These are phyloP conservation scores for Acrodontium crateriforme DNA, from an alignment of 2,329 filamentous ascomycete genomes.

Conservation along the genomic window DNA sequence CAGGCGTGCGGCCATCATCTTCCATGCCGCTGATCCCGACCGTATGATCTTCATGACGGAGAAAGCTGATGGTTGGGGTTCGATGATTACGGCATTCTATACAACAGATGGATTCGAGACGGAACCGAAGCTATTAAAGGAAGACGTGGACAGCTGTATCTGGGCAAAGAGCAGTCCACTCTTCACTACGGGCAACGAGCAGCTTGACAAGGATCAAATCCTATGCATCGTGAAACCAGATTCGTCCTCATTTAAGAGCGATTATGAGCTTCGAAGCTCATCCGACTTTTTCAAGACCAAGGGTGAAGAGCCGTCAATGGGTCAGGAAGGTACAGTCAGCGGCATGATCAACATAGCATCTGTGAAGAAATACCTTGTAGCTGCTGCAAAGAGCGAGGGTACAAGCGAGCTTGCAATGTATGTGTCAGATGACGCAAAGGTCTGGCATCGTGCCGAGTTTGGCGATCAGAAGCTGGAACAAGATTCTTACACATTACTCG, in stretches of 20 bases:
- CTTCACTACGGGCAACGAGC: constrained; percentile 56
- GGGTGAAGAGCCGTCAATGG: constrained; percentile 60
- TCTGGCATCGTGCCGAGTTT: constrained; percentile 89
- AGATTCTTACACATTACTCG: constrained; percentile 78
- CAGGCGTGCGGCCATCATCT: constrained; percentile 44
- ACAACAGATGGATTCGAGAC: constrained; percentile 75
- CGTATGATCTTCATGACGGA: constrained; percentile 78
- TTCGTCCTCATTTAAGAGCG: constrained; percentile 55
- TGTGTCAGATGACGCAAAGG: constrained; percentile 67
- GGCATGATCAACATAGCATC: constrained; percentile 71
- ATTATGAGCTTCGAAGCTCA: constrained; percentile 67
- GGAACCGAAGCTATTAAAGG: constrained; percentile 48
- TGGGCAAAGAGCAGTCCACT: constrained; percentile 70
- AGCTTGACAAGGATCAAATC: constrained; percentile 55
- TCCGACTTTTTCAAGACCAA: constrained; percentile 63
- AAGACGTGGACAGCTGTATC: constrained; percentile 60
- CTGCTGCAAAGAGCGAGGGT: constrained; percentile 62
- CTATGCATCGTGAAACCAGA: constrained; percentile 68
- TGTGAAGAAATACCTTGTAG: constrained; percentile 77
- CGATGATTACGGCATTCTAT: too few relatives aligned
- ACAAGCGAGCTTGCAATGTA: constrained; percentile 88
- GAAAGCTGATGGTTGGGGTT: constrained; percentile 78
- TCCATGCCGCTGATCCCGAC: constrained; percentile 70
- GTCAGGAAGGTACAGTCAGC: constrained; percentile 52
- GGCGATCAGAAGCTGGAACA: constrained; percentile 73